A percentile compares a stretch with the other conserved stretches of the same genome.
Evolutionary conservation across 768 basidiomycete genomes (phyloP).

Genomic region (Tubosaeta sp.): DNA sequence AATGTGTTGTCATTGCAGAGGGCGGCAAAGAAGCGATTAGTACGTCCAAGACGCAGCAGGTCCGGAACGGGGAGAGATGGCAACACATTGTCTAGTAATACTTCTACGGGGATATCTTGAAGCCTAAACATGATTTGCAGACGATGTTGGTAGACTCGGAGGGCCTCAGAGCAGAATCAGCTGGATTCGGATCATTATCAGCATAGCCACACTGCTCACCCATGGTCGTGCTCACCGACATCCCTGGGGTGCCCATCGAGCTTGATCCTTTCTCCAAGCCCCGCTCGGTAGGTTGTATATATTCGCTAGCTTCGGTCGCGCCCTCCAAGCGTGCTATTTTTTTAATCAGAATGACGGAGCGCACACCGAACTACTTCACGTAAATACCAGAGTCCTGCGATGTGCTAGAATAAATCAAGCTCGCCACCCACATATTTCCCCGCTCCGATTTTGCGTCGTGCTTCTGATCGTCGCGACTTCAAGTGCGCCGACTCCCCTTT

Average conservation of each 20-base stretch:
- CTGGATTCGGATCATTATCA: constrained; percentile 12
- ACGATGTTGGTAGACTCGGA: neutral
- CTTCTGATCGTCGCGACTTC: constrained; percentile 13
- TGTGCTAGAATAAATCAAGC: neutral
- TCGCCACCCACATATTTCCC: neutral
- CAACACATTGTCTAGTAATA: constrained; percentile 72
- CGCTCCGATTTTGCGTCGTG: neutral
- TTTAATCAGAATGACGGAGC: neutral
- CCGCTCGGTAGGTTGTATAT: neutral
- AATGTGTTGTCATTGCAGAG: constrained; percentile 69
- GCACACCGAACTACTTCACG: neutral
- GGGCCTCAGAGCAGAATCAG: constrained; percentile 8
- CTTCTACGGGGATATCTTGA: constrained; percentile 63
- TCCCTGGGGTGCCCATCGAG: neutral
- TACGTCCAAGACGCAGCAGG: constrained; percentile 54
- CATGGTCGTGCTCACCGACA: neutral
- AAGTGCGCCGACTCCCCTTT: neutral
- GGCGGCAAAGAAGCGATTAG: constrained; percentile 59
- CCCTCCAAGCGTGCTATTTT: neutral
- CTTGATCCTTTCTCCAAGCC: neutral
- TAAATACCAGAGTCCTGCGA: constrained; percentile 1
- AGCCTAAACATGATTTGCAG: constrained; percentile 35
- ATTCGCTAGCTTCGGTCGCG: neutral
- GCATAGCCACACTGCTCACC: constrained; percentile 19
- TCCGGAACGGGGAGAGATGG: constrained; percentile 51